Percentiles rank a stretch among this genome's conserved stretches.
These are phyloP conservation scores for Lagerstroemia speciosa DNA, from an alignment of 345 rosid species.

Conservation along the genomic window DNA sequence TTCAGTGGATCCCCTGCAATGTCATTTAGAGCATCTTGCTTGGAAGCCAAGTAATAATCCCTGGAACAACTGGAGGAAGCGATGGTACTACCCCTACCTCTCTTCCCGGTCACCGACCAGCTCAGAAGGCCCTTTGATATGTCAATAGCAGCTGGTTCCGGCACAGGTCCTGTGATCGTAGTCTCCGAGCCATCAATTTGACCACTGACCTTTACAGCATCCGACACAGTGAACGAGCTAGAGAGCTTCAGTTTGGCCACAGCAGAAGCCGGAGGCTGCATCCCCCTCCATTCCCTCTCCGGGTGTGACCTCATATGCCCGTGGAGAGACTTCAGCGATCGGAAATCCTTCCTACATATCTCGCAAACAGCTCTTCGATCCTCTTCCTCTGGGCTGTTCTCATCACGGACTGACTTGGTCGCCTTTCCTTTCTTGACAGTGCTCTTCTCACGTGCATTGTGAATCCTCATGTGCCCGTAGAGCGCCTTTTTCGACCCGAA, in stretches of 20 bases:
- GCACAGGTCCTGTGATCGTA: not conserved
- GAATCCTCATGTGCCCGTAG: constrained; percentile 19
- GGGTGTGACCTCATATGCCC: constrained; percentile 51
- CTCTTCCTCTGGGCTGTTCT: not conserved
- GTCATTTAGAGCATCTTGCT: too few species aligned
- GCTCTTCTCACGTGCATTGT: not conserved
- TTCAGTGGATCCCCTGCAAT: too few species aligned
- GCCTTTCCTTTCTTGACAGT: not conserved
- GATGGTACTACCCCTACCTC: constrained; percentile 7
- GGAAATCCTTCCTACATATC: constrained; percentile 28
- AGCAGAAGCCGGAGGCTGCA: constrained; percentile 25
- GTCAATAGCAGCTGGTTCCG: constrained; percentile 9
- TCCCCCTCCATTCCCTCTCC: constrained; percentile 25
- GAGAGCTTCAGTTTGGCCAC: not conserved
- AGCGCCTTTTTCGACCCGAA: constrained; percentile 12
- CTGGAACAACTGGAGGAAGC: not conserved
- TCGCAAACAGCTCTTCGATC: constrained; percentile 12
- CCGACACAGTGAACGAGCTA: not conserved
- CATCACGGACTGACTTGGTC: not conserved
- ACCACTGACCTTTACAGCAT: not conserved
- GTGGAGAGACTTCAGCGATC: constrained; percentile 32
- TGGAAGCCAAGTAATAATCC: not conserved
- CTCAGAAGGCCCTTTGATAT: constrained; percentile 20
- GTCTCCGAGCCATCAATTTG: not conserved
- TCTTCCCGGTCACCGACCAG: constrained; percentile 12